Evolutionary conservation across 495 filamentous ascomycete genomes (phyloP), one percentile per base, ranked within the genome.

Genomic region (Penicillium steckii): DNA sequence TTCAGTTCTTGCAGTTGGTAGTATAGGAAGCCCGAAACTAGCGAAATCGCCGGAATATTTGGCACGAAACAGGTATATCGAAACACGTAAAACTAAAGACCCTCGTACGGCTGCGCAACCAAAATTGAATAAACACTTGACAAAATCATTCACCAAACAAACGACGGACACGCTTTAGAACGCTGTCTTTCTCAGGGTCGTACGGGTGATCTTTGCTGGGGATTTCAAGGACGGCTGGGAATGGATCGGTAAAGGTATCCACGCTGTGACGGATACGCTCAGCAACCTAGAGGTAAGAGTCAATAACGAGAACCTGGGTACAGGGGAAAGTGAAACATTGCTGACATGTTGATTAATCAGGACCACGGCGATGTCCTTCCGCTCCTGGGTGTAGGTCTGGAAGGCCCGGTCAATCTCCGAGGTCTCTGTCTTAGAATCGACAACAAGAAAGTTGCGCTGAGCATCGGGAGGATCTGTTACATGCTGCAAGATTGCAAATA

Each of bases 201-300:
- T 97, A 99, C 7, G 94, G 94, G 62, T 99, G 94, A 66, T 99
- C 94, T 78, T 99, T 99, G 76, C 91, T 95, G 24, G 95, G 95
- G 50, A 97, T 97, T 74, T 99, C 95, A 52, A 99, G 85, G 45
- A 82, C 71, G 10, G 79, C 76, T 9, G 79, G 79, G 58, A 82
- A 80, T 7, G 79, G 70, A n/a, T 80, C 79, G 46, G 77, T 65
- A 60, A 72, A 82, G 17, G 72, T 61, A 52, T 82, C 79, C 26
- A 82, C 76, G 37, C 83, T 82, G 68, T 91, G 80, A 55, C 95
- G 81, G 79, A 99, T 99, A 64, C 85, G 83, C 64, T 99, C 95
- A 18, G 95, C 95, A 50, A 97, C 78, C 93, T 96, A 46, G 58
- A 57, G 23, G 24, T 1, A 40, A 3, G 7, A 27, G 43, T 55